Evolutionary conservation across 2,329 filamentous ascomycete genomes (phyloP), one percentile per base, ranked within the genome.

Genomic region (Lithohypha guttulata): DNA sequence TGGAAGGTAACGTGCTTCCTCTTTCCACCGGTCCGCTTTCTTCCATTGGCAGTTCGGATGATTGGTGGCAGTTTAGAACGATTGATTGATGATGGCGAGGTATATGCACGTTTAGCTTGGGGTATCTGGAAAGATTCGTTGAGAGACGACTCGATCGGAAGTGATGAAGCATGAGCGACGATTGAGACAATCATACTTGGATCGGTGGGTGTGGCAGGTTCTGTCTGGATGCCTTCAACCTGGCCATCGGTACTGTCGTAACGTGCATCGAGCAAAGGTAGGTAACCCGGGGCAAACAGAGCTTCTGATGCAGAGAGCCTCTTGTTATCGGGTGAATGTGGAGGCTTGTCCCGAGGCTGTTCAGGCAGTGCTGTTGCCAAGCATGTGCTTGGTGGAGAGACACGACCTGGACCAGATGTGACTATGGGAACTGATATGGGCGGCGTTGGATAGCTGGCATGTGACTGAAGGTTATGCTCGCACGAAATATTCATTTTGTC

Each of bases 1-100:
- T 49, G 51, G 31, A 53, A 52, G 14, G 43, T 47, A 29, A 53
- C 51, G 28, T 51, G 50, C 30, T 53, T 53, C 26, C 43, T 33
- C 37, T 47, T 49, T 9, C 46, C 35, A 17, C 19, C 41, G 10
- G 41, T 38, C 20, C 32, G 13, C 21, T 31, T 31, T 13, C 31
- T 13, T 21, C 47, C 46, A 36, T 30, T 45, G 10, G 42, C 17
- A 13, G 39, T 46, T 17, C 51, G 37, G 14, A 53, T 35, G 6
- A 50, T 50, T 31, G 46, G 47, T 6, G 51, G 49, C n/a, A 51
- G 43, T 20, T 34, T 48, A n/a, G 39, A 40, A 27, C 42, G 43
- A 6, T 43, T 42, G 18, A 51, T 21, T 6, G 20, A 11, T 21
- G 35, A 23, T 7, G 36, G 26, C 4, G 37, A 33, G 15, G 37